phyloP scores from a whole-genome alignment of 306 rosid species.

The Dalbergia cultrata region DNA sequence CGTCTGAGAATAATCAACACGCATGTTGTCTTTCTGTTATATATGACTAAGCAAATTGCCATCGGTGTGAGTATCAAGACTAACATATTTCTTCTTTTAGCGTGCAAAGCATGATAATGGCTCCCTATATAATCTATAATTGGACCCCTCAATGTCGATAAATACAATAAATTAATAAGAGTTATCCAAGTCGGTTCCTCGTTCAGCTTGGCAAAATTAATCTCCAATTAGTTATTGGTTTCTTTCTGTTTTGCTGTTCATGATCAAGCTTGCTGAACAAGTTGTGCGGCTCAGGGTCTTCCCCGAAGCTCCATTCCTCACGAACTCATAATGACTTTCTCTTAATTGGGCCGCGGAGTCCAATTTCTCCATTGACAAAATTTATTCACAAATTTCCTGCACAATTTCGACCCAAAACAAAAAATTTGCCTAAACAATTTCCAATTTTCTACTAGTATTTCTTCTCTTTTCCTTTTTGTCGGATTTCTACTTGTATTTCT shows the following conservation, averaged over 20 bases:
- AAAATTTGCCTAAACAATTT: background rate
- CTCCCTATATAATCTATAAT: background rate
- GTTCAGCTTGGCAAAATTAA: background rate
- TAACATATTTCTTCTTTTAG: slow-evolving; percentile 8
- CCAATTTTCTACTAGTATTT: background rate
- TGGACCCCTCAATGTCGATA: slow-evolving; percentile 11
- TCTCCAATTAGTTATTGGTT: background rate
- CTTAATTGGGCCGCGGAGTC: background rate
- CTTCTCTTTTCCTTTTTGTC: background rate
- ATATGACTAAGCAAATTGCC: background rate
- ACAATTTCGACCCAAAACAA: too few species aligned
- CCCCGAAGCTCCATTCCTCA: background rate
- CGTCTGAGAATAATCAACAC: slow-evolving; percentile 38
- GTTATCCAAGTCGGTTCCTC: background rate
- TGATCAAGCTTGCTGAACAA: background rate
- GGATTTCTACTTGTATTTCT: background rate
- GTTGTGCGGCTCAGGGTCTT: background rate
- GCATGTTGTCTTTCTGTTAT: slow-evolving; percentile 20
- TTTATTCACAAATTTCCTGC: background rate
- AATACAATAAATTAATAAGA: background rate
- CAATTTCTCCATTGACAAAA: background rate
- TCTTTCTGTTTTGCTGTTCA: slow-evolving; percentile 3
- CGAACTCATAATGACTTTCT: background rate
- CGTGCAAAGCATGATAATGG: background rate
- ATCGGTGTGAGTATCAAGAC: background rate